Evolutionary conservation across 352 stramenopile species (phyloP), one percentile per base, ranked within the genome.

Genomic region (Phytophthora gonapodyides): DNA sequence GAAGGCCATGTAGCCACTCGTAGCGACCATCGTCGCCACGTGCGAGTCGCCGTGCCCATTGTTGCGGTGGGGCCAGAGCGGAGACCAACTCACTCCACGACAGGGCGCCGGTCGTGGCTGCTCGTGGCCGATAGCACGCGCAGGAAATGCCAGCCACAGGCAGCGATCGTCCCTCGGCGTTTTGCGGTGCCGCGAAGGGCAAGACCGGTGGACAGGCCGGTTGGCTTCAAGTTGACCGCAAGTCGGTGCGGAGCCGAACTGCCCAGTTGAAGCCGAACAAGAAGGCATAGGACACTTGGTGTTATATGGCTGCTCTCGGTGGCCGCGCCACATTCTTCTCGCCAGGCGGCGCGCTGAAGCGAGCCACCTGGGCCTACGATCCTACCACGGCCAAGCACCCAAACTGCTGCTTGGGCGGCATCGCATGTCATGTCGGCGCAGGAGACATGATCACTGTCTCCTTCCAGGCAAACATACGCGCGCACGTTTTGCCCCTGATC

Each of bases 381-480:
- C 9, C 21, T 33, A 11, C 19, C 16, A 40, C 37, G 19, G 8
- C 40, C 24, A 21, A 52, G n/a, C 52, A 57, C 52, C 45, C 37
- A 55, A 61, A 53, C 52, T 56, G 58, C 58, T 61, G 58, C 42
- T 61, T 48, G 58, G 21, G 40, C 41, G n/a, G 48, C 48, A 55
- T 12, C 33, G 17, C 17, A 43, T 55, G 47, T 55, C 46, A 57
- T 49, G 17, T 7, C 36, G 16, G 45, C n/a, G 55, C 34, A 30
- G 48, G 30, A 49, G 45, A 34, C 45, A 63, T 55, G 47, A 41
- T 16, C 31, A 37, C 19, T 33, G 15, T 33, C 53, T 21, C 7
- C 40, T 65, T 59, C 58, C 49, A 46, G 27, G 35, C 30, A 57
- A 67, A 67, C 59, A 67, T 55, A 56, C 59, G 59, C 36, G 43